Evolutionary conservation across 768 basidiomycete genomes (phyloP).

Genomic region (Dentipellis fragilis): DNA sequence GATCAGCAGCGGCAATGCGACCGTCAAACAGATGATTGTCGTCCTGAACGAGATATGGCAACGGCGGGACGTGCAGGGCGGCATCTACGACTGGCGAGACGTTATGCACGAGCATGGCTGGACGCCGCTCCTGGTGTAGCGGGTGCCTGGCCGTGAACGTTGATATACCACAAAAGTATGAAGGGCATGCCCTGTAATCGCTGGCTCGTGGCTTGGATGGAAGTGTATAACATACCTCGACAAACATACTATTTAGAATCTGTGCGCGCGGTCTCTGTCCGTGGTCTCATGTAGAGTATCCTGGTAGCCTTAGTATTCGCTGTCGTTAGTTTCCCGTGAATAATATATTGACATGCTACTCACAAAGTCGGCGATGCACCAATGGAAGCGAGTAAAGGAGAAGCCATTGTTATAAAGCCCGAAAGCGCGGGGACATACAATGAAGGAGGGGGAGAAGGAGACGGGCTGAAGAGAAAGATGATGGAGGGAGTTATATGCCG

Average conservation of each 20-base stretch:
- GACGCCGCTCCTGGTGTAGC: constrained; percentile 14
- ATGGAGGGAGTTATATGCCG: not conserved
- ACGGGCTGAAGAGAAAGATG: not conserved
- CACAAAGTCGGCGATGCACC: not conserved
- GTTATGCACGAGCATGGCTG: constrained; percentile 14
- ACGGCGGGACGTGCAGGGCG: constrained; percentile 8
- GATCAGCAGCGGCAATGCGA: constrained; percentile 4
- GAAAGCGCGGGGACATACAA: no score
- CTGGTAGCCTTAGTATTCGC: not conserved
- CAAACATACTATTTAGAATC: constrained; percentile 1
- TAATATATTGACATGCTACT: not conserved
- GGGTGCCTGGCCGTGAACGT: not conserved
- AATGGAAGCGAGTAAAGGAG: not conserved
- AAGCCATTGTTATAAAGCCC: no score
- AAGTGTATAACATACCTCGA: not conserved
- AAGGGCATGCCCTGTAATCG: not conserved
- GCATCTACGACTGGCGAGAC: constrained; percentile 11
- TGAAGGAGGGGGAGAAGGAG: not conserved
- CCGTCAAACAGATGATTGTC: constrained; percentile 9
- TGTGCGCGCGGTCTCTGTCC: no score
- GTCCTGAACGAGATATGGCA: constrained; percentile 12
- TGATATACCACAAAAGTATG: not conserved
- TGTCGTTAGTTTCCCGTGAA: not conserved
- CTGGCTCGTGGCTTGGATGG: not conserved
- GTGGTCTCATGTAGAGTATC: no score